These are phyloP conservation scores for Penicillium expansum DNA, from an alignment of 2,329 filamentous ascomycete genomes.

Conservation along the genomic window DNA sequence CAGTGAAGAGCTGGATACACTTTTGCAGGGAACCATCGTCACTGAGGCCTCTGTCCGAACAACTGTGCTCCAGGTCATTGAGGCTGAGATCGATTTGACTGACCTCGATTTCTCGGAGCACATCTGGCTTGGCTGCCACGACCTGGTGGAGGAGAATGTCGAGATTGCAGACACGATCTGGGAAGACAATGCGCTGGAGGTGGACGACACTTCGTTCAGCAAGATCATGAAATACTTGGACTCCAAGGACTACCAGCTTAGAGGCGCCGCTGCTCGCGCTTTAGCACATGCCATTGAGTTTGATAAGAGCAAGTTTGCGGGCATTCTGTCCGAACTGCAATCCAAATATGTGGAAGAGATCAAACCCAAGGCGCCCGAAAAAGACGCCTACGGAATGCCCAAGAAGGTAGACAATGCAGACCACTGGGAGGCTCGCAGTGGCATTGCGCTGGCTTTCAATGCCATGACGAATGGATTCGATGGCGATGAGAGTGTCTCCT, in stretches of 20 bases:
- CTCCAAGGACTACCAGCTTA: conserved; percentile 74
- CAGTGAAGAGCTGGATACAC: conserved; percentile 66
- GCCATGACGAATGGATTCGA: conserved; percentile 72
- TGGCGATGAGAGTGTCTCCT: conserved; percentile 66
- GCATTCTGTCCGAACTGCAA: conserved; percentile 65
- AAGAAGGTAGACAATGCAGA: conserved; percentile 83
- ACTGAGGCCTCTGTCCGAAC: conserved; percentile 76
- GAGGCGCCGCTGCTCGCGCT: conserved; percentile 77
- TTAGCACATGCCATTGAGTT: conserved; percentile 69
- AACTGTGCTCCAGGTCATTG: conserved; percentile 83
- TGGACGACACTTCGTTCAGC: conserved; percentile 63
- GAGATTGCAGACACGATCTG: conserved; percentile 84
- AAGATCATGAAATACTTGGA: conserved; percentile 76
- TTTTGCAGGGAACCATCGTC: conserved; percentile 77
- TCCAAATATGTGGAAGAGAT: conserved; percentile 72
- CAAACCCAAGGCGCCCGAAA: conserved; percentile 76
- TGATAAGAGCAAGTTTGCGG: conserved; percentile 59
- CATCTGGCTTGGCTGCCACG: conserved; percentile 90
- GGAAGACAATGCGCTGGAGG: conserved; percentile 83
- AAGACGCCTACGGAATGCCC: conserved; percentile 93
- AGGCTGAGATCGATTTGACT: conserved; percentile 85
- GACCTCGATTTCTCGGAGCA: conserved; percentile 83
- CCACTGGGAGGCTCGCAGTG: conserved; percentile 87
- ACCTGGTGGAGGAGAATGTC: conserved; percentile 82
- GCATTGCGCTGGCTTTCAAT: conserved; percentile 82